Base-by-base conservation (phyloP, 768 basidiomycete genomes). In the Podaxis mareebaensis region DNA sequence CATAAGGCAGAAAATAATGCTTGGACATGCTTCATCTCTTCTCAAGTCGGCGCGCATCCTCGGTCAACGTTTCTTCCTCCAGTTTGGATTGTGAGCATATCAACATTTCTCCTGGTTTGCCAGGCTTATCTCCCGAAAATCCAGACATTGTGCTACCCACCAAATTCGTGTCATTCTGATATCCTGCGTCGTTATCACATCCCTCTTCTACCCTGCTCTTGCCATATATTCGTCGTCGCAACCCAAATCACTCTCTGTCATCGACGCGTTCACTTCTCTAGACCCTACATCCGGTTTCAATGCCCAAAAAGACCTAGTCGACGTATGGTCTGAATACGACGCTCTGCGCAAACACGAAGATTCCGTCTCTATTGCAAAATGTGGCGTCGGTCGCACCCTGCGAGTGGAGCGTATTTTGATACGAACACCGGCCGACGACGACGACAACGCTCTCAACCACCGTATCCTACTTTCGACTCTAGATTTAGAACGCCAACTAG, bases 81-180 rank as follows among this genome's bases (percentile, higher is more conserved):
- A 83, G 55, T 92, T 93, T 71, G 92, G 92, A 76, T 79, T 93
- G 92, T 93, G 76, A 72, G 92, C 86, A 57, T 38, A 38, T 40
- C 42, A 62, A 24, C 54, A 51, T 20, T 30, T 12, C 15, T 49
- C 17, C 20, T 36, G 24, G 10, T 10, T 17, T 52, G 64, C 58
- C 40, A 20, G 65, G 63, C 54, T 63, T 65, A 63, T 61, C 12
- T 42, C 13, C 60, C 33, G 28, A 30, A 30, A 10, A 48, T 59
- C 12, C 69, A 95, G 93, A 63, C 93, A 95, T 72, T 94, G 93
- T 70, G 92, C 93, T 65, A 92, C 90, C 1, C 92, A 95, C 74
- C 94, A 95, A 75, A 92, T 93, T 60, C 87, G 92, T 58, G 87
- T 95, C 54, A 92, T 96, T 72, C 83, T 96, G 67, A 88, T 94